phyloP scores from a whole-genome alignment of 169 alveolate species.

The Plasmodium fragile region DNA sequence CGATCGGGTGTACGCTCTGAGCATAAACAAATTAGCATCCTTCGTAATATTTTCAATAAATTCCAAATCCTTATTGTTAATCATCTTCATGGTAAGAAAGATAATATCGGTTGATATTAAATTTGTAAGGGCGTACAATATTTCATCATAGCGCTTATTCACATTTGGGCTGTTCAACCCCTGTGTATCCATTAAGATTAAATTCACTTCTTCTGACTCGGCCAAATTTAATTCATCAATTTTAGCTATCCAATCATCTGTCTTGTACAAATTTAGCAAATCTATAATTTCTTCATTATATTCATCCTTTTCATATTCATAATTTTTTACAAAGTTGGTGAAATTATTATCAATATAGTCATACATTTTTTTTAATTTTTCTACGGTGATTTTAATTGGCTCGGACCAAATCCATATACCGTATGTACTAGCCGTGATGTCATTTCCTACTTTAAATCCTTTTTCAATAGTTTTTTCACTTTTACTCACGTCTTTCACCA shows the following conservation, averaged over 20 bases:
- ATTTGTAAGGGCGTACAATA: constrained; percentile 81
- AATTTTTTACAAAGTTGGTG: constrained; percentile 60
- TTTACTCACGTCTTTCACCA: constrained; percentile 67
- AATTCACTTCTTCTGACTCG: constrained; percentile 77
- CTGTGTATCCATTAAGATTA: constrained; percentile 84
- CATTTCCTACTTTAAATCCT: constrained; percentile 80
- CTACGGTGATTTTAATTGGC: constrained; percentile 78
- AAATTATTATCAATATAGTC: constrained; percentile 54
- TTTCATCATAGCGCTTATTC: constrained; percentile 83
- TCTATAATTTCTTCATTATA: constrained; percentile 74
- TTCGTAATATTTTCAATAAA: constrained; percentile 79
- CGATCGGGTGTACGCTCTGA: constrained; percentile 76
- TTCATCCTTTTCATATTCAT: constrained; percentile 75
- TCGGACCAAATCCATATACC: constrained; percentile 88
- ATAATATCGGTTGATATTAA: constrained; percentile 82
- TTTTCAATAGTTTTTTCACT: constrained; percentile 55
- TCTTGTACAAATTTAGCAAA: constrained; percentile 53
- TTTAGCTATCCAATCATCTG: constrained; percentile 66
- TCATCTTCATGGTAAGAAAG: constrained; percentile 79
- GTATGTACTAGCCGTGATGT: constrained; percentile 80
- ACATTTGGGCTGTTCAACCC: constrained; percentile 85
- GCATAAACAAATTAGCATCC: constrained; percentile 75
- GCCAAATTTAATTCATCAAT: constrained; percentile 44
- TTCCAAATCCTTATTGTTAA: constrained; percentile 79
- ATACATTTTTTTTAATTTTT: constrained; percentile 54